These are phyloP conservation scores for Pulveroboletus sp. DNA, from an alignment of 768 basidiomycete species.

Conservation along the genomic window DNA sequence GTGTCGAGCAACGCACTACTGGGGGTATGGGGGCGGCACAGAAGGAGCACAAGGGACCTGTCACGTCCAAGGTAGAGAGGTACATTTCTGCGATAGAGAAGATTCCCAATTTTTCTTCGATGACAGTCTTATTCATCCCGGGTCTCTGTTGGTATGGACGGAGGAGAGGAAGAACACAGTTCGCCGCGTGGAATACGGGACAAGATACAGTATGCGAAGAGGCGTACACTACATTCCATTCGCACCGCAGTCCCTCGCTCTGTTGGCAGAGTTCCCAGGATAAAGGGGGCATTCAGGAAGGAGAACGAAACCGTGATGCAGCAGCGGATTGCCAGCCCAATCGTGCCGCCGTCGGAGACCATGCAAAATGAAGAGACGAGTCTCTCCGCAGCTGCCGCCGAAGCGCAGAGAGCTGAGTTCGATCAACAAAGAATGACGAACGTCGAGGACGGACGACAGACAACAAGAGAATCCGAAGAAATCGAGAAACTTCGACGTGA, in stretches of 20 bases:
- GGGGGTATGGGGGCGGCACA: not conserved
- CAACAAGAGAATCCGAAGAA: not conserved
- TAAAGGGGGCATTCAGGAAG: too few species aligned
- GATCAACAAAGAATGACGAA: not conserved
- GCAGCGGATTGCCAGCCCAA: too few species aligned
- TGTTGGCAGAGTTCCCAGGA: too few species aligned
- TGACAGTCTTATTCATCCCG: not conserved
- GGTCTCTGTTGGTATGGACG: not conserved
- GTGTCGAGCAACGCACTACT: not conserved
- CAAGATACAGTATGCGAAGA: not conserved
- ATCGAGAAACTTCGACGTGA: conserved; percentile 4
- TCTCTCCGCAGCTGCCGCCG: too few species aligned
- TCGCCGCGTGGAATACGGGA: not conserved
- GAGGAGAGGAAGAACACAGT: not conserved
- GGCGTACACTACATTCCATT: not conserved
- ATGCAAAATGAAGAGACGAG: too few species aligned
- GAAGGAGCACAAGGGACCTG: not conserved
- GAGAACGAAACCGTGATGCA: too few species aligned
- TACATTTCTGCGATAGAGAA: not conserved
- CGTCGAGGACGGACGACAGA: not conserved
- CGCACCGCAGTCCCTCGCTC: not conserved
- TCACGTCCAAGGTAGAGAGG: not conserved
- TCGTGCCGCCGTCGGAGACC: not conserved
- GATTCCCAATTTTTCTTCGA: not conserved
- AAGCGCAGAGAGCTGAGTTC: too few species aligned